Percentiles rank a stretch among this genome's conserved stretches.
Evolutionary conservation across 2,329 filamentous ascomycete genomes (phyloP).

Genomic region (Monosporascus ibericus): DNA sequence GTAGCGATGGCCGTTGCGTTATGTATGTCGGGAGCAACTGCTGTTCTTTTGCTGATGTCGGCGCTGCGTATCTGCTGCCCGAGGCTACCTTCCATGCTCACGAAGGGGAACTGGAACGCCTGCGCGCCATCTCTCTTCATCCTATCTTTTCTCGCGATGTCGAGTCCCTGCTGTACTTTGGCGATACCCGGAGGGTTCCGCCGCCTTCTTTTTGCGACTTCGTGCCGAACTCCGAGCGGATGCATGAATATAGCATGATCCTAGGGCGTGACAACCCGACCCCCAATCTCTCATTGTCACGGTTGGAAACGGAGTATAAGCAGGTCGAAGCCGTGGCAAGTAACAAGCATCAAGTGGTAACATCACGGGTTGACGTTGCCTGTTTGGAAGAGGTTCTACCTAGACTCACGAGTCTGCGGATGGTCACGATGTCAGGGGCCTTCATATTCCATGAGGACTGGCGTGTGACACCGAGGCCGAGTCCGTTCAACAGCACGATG

Average conservation of each 20-base stretch:
- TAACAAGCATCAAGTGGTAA: not conserved
- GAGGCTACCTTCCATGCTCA: conserved; percentile 12
- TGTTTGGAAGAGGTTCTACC: not conserved
- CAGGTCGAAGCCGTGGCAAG: not conserved
- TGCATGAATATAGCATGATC: too few relatives aligned
- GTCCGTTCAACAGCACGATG: not conserved
- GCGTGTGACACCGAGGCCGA: not conserved
- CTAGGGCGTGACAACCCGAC: too few relatives aligned
- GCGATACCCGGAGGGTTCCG: not conserved
- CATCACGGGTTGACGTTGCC: not conserved
- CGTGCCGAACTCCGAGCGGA: not conserved
- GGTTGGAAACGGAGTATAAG: not conserved
- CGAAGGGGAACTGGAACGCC: conserved; percentile 3
- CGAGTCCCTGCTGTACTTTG: conserved; percentile 1
- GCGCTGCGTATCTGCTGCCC: conserved; percentile 32
- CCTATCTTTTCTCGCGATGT: conserved; percentile 2
- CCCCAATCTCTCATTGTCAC: not conserved
- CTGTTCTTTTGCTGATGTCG: not conserved
- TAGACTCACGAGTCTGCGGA: not conserved
- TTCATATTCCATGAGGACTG: rapidly evolving
- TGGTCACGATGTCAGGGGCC: not conserved
- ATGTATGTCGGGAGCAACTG: too few relatives aligned
- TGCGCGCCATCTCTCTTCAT: conserved; percentile 3
- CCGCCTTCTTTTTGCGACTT: not conserved
- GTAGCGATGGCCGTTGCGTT: too few relatives aligned